Evolutionary conservation across 176 grass and related monocot species (phyloP), one percentile per base, ranked within the genome.

Genomic region (Alloteropsis semialata): DNA sequence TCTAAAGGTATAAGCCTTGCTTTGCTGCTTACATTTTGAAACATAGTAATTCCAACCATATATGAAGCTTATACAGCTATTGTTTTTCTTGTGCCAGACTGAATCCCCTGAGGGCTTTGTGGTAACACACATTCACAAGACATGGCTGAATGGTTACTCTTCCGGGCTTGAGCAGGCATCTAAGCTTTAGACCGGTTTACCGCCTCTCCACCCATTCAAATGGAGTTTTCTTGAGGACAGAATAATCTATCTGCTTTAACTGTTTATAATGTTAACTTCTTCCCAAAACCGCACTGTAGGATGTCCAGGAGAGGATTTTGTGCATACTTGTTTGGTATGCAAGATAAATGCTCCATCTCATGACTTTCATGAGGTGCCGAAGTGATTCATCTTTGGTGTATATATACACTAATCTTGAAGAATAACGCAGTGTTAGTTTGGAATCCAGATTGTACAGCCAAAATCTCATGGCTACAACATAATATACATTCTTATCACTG

Each of bases 71-170:
- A 42, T 42, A 24, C 11, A 44, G 46, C 68, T 44, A 2, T 2
- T 14, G 22, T 10, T 84, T 56, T 41, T 55, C 15, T 72, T 64
- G 81, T 79, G 49, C 36, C 88, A 98, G 95, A 43, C 82, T 69
- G 95, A 91, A 56, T 82, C 44, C 19, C 55, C 89, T 0, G 76
- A 27, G 75, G 88, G 69, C 32, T 92, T 93, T 43, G 65, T 84
- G 45, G 56, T 90, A 39, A 66, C 88, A 34, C 90, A 93, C 70
- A 80, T 92, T 75, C 92, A 92, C 70, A 93, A 97, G 77, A 97
- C 95, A 72, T 97, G 92, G 92, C 88, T 86, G 19, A 86, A 86
- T 62, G 92, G 83, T 71, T 81, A 84, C 82, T 69, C 60, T 14
- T 80, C 87, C 56, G 85, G 22, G 60, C 51, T 68, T 77, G 88